Percentiles rank a stretch among this genome's conserved stretches.
These are phyloP conservation scores for Russula virescens DNA, from an alignment of 768 basidiomycete genomes.

Conservation along the genomic window DNA sequence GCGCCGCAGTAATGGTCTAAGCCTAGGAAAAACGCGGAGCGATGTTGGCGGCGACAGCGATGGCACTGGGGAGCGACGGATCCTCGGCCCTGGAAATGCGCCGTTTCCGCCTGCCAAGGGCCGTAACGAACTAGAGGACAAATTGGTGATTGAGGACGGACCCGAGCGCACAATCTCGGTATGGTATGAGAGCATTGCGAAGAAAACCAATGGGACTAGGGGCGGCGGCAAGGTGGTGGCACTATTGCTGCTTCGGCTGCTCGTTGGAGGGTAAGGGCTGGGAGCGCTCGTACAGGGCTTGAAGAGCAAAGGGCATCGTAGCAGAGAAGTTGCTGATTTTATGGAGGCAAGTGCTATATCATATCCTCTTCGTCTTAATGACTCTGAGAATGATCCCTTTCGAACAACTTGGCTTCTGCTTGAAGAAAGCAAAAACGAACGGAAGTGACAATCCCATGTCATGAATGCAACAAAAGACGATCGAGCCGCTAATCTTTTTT, in stretches of 20 bases:
- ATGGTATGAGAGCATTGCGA: no score
- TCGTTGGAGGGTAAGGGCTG: conserved; percentile 21
- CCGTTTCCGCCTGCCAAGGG: conserved; percentile 23
- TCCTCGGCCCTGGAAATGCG: conserved; percentile 7
- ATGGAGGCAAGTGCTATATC: conserved; percentile 31
- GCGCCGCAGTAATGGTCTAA: neutral
- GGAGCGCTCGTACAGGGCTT: conserved; percentile 12
- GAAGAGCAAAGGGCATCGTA: conserved; percentile 23
- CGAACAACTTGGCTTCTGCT: no score
- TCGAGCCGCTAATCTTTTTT: no score
- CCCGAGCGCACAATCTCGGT: conserved; percentile 33
- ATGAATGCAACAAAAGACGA: no score
- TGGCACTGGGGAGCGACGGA: conserved; percentile 1
- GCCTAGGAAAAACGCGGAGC: conserved; percentile 21
- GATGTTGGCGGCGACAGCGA: conserved; percentile 11
- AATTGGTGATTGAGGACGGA: conserved; percentile 32
- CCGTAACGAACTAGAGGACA: conserved; percentile 30
- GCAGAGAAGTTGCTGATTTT: conserved; percentile 26
- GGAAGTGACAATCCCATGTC: no score
- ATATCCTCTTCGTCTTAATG: no score
- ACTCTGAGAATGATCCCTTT: no score
- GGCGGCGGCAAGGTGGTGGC: neutral
- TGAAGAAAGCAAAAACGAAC: no score
- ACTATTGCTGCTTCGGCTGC: conserved; percentile 14
- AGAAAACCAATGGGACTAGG: conserved; percentile 14